Conservation (phyloP, 2,329 filamentous ascomycete genomes). For the Fusarium protoensiforme region DNA sequence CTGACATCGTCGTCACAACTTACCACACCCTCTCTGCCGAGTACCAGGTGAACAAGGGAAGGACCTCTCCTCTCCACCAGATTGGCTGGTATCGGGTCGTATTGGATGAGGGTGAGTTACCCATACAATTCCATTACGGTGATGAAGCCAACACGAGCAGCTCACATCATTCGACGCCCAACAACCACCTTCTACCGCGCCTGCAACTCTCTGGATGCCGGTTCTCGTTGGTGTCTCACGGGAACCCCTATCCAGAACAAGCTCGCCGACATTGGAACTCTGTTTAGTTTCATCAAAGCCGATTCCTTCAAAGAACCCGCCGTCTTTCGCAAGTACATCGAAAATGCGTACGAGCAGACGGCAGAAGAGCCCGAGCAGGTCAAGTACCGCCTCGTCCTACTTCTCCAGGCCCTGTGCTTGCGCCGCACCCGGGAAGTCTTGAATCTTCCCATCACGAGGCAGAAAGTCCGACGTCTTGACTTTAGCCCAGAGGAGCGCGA, state of each 20-base stretch:
- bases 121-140: background rate
- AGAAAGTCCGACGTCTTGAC: background rate
- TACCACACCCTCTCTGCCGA: constrained; percentile 59
- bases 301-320: background rate
- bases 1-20: constrained; percentile 59
- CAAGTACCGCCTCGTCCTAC: background rate
- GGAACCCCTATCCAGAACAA: background rate
- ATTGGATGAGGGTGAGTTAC: constrained; percentile 56
- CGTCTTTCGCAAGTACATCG: background rate
- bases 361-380: background rate
- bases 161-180: constrained; percentile 62
- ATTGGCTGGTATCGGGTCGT: constrained; percentile 56
- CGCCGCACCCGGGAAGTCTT: background rate
- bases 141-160: constrained; percentile 39
- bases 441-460: background rate
- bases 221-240: constrained; percentile 59
- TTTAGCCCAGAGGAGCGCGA: background rate
- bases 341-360: background rate
- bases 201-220: constrained; percentile 53
- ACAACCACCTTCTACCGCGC: constrained; percentile 57
- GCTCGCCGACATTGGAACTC: background rate
- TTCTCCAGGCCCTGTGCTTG: background rate
- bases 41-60: constrained; percentile 1
- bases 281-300: background rate
- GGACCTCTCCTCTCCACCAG: constrained; percentile 42